Conservation (phyloP, 2,329 filamentous ascomycete genomes). For the Colletotrichum cordylinicola region DNA sequence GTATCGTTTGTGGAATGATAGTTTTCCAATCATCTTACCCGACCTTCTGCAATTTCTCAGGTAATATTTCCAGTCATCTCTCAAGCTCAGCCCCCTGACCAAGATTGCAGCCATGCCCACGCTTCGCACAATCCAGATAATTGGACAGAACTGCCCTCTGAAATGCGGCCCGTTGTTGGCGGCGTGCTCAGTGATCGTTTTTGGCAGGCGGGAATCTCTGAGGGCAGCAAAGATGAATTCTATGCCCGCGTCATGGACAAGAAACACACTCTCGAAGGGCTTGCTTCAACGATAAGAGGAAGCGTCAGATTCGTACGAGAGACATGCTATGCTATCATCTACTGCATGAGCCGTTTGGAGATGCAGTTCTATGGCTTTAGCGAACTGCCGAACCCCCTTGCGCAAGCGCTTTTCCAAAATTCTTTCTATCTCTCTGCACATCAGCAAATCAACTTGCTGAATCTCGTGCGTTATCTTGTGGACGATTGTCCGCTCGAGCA, state of each 20-base stretch:
- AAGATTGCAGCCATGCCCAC: slow-evolving; percentile 73
- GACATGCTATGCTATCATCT: slow-evolving; percentile 92
- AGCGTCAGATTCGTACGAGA: slow-evolving; percentile 90
- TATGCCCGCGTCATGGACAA: slow-evolving; percentile 91
- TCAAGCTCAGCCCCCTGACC: neutral
- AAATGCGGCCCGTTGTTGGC: slow-evolving; percentile 79
- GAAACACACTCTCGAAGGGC: slow-evolving; percentile 87
- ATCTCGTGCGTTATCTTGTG: slow-evolving; percentile 85
- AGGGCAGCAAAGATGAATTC: slow-evolving; percentile 95
- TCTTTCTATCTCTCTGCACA: slow-evolving; percentile 86
- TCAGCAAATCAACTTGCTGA: slow-evolving; percentile 92
- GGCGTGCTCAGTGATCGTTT: slow-evolving; percentile 92
- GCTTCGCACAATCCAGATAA: slow-evolving; percentile 87
- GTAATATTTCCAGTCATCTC: slow-evolving; percentile 40
- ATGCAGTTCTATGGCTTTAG: slow-evolving; percentile 89
- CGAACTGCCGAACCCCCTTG: slow-evolving; percentile 82
- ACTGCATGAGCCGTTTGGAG: slow-evolving; percentile 88
- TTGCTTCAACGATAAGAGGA: slow-evolving; percentile 91
- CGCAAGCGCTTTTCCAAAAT: slow-evolving; percentile 83
- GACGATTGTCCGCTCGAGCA: slow-evolving; percentile 87
- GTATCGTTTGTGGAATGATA: slow-evolving; percentile 82
- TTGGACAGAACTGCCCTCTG: slow-evolving; percentile 78
- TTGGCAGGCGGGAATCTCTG: slow-evolving; percentile 97
- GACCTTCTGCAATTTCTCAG: slow-evolving; percentile 84
- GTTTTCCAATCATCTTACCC: slow-evolving; percentile 83